Conservation (phyloP, 805 yeast species). For the Metschnikowia shivogae region DNA sequence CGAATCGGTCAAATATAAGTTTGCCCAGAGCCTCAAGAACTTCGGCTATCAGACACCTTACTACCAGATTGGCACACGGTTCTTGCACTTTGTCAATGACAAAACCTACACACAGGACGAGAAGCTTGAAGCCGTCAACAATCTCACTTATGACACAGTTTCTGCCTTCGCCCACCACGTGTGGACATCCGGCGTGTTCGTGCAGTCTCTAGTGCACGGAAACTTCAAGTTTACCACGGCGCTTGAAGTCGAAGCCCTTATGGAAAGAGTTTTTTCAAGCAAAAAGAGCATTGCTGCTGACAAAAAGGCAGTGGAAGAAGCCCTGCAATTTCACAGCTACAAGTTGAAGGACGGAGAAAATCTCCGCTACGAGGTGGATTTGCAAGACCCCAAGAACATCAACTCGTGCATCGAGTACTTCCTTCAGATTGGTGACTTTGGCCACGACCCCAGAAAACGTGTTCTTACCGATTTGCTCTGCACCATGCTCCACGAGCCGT, state of each 20-base stretch:
- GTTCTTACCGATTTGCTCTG: conserved; percentile 61
- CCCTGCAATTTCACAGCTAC: conserved; percentile 32
- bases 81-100: conserved; percentile 66
- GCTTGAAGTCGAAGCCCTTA: conserved; percentile 40
- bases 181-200: conserved; percentile 54
- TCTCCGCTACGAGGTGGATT: conserved; percentile 44
- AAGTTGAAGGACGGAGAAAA: conserved; percentile 36
- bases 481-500: conserved; percentile 79
- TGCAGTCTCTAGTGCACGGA: conserved; percentile 76
- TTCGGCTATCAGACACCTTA: conserved; percentile 74
- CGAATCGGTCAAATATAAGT: conserved; percentile 59
- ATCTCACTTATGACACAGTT: conserved; percentile 48
- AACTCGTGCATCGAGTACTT: conserved; percentile 83
- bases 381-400: conserved; percentile 66
- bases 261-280: conserved; percentile 32
- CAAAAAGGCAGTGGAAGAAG: conserved; percentile 9
- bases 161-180: conserved; percentile 44
- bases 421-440: conserved; percentile 53
- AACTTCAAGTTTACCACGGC: conserved; percentile 59
- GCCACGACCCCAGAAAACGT: conserved; percentile 27
- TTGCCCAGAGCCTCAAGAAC: conserved; percentile 60
- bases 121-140: conserved; percentile 45
- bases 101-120: conserved; percentile 63
- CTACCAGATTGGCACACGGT: conserved; percentile 62
- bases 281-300: conserved; percentile 19